Evolutionary conservation across 352 stramenopile species (phyloP).

Genomic region (Phytophthora foliorum): DNA sequence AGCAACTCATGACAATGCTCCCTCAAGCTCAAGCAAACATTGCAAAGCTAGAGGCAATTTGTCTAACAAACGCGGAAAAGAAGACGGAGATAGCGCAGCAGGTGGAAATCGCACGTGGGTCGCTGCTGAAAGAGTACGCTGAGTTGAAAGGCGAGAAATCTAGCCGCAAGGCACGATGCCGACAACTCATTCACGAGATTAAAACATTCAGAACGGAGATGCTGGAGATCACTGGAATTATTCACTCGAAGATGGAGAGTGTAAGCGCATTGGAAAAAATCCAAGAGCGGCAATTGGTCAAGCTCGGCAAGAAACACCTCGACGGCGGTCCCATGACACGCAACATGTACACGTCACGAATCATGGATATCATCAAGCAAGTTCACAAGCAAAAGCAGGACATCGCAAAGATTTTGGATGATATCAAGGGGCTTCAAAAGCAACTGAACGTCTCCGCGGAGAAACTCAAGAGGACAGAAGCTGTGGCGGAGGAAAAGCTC

Average conservation of each 20-base stretch:
- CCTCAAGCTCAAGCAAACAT: slow-evolving; percentile 76
- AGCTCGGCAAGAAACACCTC: slow-evolving; percentile 25
- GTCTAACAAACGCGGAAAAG: slow-evolving; percentile 57
- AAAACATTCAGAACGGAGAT: slow-evolving; percentile 72
- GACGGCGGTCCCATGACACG: slow-evolving; percentile 52
- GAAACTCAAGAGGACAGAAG: slow-evolving; percentile 87
- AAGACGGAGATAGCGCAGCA: slow-evolving; percentile 60
- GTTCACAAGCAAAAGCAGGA: slow-evolving; percentile 92
- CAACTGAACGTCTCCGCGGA: slow-evolving; percentile 80
- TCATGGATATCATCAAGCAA: slow-evolving; percentile 93
- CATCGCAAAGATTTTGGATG: slow-evolving; percentile 83
- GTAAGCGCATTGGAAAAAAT: slow-evolving; percentile 64
- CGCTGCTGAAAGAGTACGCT: slow-evolving; percentile 61
- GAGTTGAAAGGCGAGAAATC: slow-evolving; percentile 53
- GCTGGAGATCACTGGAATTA: slow-evolving; percentile 62
- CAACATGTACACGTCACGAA: slow-evolving; percentile 88
- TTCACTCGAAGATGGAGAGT: slow-evolving; percentile 80
- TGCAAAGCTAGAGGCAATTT: slow-evolving; percentile 73
- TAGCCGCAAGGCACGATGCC: slow-evolving; percentile 60
- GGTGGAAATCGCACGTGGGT: slow-evolving; percentile 57
- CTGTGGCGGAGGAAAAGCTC: slow-evolving; percentile 87
- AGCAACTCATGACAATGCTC: slow-evolving; percentile 71
- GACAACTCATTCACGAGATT: slow-evolving; percentile 75
- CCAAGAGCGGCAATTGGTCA: slow-evolving; percentile 45
- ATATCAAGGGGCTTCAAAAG: slow-evolving; percentile 84